Conservation (phyloP, 306 rosid species). For the Glycine tomentella region DNA sequence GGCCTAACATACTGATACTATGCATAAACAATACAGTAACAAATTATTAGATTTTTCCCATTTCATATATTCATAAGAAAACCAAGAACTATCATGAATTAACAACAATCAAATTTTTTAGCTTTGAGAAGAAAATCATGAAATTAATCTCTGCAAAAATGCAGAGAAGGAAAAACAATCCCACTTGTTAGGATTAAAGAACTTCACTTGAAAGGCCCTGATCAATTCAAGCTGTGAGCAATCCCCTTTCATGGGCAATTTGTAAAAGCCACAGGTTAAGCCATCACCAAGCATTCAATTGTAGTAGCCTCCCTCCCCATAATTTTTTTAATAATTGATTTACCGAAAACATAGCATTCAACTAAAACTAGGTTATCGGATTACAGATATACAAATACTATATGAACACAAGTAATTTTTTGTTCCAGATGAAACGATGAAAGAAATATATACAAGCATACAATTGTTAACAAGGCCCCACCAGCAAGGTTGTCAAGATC, state of each 20-base stretch:
- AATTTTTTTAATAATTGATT: slow-evolving; percentile 15
- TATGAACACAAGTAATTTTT: slow-evolving; percentile 4
- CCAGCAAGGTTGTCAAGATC: too few relatives aligned
- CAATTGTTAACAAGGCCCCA: background rate
- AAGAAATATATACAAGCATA: background rate
- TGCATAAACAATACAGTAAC: slow-evolving; percentile 36
- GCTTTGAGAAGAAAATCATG: background rate
- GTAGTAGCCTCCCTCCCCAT: background rate
- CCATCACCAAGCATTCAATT: background rate
- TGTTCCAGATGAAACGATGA: slow-evolving; percentile 3
- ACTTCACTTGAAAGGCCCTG: slow-evolving; percentile 9
- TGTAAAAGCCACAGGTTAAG: slow-evolving; percentile 12
- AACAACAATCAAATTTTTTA: background rate
- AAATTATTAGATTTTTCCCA: slow-evolving; percentile 28
- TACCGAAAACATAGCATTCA: slow-evolving; percentile 28
- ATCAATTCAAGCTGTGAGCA: slow-evolving; percentile 22
- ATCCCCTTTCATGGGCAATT: slow-evolving; percentile 7
- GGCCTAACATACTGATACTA: slow-evolving; percentile 99
- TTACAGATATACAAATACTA: background rate
- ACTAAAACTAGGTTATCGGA: slow-evolving; percentile 2
- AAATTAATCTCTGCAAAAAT: slow-evolving; percentile 8
- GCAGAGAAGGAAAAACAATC: slow-evolving; percentile 12
- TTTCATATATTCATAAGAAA: slow-evolving; percentile 31
- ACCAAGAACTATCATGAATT: slow-evolving; percentile 19
- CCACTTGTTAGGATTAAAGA: background rate